Evolutionary conservation across 768 basidiomycete species (phyloP).

Genomic region (Crepidotus variabilis): DNA sequence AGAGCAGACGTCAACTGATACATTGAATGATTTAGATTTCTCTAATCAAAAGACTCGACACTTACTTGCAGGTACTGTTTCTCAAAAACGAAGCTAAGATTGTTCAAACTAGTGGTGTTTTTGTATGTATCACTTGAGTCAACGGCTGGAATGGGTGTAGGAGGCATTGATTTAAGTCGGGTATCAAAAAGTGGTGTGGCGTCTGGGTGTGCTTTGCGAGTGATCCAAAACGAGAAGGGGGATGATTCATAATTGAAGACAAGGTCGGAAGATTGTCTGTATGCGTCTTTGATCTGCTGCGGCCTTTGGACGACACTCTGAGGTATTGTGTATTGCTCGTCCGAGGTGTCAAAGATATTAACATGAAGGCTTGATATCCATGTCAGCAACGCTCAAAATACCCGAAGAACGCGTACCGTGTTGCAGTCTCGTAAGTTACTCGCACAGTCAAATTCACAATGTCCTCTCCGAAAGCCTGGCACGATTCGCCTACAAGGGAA

Average conservation of each 20-base stretch:
- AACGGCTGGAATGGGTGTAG: conserved; percentile 55
- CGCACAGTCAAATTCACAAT: conserved; percentile 55
- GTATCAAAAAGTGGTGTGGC: conserved; percentile 68
- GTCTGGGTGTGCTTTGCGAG: conserved; percentile 55
- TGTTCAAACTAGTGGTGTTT: conserved; percentile 52
- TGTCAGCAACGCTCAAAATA: background rate
- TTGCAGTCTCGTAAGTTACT: conserved; percentile 60
- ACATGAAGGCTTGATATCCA: conserved; percentile 51
- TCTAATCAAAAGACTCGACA: conserved; percentile 13
- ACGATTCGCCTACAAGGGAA: conserved; percentile 49
- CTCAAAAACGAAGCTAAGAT: conserved; percentile 72
- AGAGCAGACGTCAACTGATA: conserved; percentile 61
- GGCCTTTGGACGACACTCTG: conserved; percentile 40
- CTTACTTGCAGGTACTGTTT: conserved; percentile 72
- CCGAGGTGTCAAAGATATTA: conserved; percentile 58
- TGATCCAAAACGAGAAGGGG: conserved; percentile 82
- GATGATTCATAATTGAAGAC: conserved; percentile 61
- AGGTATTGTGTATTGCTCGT: conserved; percentile 66
- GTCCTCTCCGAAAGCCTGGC: conserved; percentile 65
- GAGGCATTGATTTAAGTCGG: conserved; percentile 55
- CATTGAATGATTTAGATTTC: background rate
- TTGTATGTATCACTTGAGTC: conserved; percentile 33
- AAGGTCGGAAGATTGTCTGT: conserved; percentile 49
- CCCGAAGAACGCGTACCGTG: conserved; percentile 33
- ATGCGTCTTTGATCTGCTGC: conserved; percentile 26